These are phyloP conservation scores for Pseudohalonectria lignicola DNA, from an alignment of 2,329 filamentous ascomycete genomes.

Conservation along the genomic window DNA sequence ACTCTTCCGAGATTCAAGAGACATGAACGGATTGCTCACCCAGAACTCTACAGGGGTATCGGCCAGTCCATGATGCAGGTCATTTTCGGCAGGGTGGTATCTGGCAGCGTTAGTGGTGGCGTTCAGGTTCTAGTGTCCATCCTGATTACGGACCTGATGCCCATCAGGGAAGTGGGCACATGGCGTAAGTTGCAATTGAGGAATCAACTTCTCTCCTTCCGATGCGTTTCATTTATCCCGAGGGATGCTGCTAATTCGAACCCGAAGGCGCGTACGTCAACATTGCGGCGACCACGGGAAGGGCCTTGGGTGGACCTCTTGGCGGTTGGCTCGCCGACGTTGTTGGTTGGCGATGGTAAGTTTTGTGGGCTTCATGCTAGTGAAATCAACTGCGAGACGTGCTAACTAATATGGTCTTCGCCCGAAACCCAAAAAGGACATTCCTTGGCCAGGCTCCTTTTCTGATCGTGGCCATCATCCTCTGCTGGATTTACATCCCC, in stretches of 20 bases:
- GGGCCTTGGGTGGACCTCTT: slow-evolving; percentile 40
- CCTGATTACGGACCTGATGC: slow-evolving; percentile 40
- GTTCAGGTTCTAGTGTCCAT: slow-evolving; percentile 39
- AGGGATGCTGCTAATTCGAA: too few relatives aligned
- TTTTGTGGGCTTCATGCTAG: neutral
- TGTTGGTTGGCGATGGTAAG: slow-evolving; percentile 55
- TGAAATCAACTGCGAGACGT: too few relatives aligned
- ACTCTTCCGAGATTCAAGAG: too few relatives aligned
- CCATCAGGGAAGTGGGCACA: slow-evolving; percentile 37
- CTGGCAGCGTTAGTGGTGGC: slow-evolving; percentile 38
- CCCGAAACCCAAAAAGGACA: slow-evolving; percentile 34
- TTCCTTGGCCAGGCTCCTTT: slow-evolving; percentile 47
- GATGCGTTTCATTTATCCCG: too few relatives aligned
- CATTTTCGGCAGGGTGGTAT: slow-evolving; percentile 37
- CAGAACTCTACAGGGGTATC: slow-evolving; percentile 28
- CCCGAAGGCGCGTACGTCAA: slow-evolving; percentile 30
- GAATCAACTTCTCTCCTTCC: neutral
- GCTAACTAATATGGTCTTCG: too few relatives aligned
- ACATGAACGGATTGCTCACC: too few relatives aligned
- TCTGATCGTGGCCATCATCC: slow-evolving; percentile 34
- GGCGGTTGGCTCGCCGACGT: slow-evolving; percentile 51
- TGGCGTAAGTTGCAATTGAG: too few relatives aligned
- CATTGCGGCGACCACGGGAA: slow-evolving; percentile 36
- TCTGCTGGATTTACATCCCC: slow-evolving; percentile 24
- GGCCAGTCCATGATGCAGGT: slow-evolving; percentile 35